Evolutionary conservation across 441 rosid species (phyloP), one percentile per base, ranked within the genome.

Genomic region (Omphalea diandra): DNA sequence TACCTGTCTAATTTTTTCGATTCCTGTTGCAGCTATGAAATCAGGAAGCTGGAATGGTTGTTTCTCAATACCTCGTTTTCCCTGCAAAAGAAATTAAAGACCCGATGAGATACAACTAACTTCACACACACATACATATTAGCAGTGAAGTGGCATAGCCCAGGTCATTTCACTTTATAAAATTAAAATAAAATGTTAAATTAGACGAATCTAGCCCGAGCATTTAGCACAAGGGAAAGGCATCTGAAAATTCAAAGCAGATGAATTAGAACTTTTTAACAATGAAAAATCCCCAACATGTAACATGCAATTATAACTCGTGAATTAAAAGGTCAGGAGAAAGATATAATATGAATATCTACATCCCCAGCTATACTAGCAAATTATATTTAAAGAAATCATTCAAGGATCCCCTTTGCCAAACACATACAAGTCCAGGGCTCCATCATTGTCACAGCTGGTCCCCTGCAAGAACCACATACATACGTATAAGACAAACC

Each of bases 401-500:
- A 88, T 73, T 78, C 71, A 80, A 81, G 75, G 78, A 75, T 76
- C 87, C 84, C 77, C 72, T 81, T 64, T 79, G 82, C 85, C 83
- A 85, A 82, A 90, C 85, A 95, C 99, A 94, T 93, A 93, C 97
- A 90, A 84, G 88, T 90, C 93, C 87, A 82, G 41, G 88, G 89
- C 98, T 87, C 94, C 98, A 86, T 72, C 84, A 85, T 70, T 85
- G 91, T 85, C 88, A 85, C 97, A 88, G 94, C 86, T 50, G 85
- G 76, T 81, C 78, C 88, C 99, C 99, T 96, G 98, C 98, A 96
- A 96, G 98, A 93, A 90, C 84, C 94, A 94, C 94, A 91, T 90
- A 82, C 85, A 87, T 89, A 80, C 88, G 84, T 90, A 96, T 96
- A 93, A 93, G 98, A 90, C 87, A 93, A 88, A 84, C 92, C 90